These are phyloP conservation scores for Fusarium incarnatum DNA, from an alignment of 2,329 filamentous ascomycete species.

Conservation along the genomic window DNA sequence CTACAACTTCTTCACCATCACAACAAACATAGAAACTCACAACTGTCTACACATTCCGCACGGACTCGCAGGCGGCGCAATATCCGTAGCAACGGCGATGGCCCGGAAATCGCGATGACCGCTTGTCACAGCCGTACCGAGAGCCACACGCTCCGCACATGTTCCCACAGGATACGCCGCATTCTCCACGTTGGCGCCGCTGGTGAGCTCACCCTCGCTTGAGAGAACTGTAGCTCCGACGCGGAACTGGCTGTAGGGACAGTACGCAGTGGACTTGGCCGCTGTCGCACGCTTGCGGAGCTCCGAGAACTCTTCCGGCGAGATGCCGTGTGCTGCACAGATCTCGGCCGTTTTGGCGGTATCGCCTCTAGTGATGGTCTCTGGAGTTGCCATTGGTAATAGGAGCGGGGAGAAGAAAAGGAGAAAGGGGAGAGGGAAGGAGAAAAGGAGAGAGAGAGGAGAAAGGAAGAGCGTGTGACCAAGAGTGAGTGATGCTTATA, in stretches of 20 bases:
- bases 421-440: background rate
- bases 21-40: constrained; percentile 60
- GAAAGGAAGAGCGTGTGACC: background rate
- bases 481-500: constrained; percentile 21
- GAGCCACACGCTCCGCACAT: constrained; percentile 91
- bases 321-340: constrained; percentile 61
- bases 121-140: constrained; percentile 79
- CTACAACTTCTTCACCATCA: background rate
- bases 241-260: constrained; percentile 92
- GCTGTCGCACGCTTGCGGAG: constrained; percentile 72
- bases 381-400: constrained; percentile 34
- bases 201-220: constrained; percentile 55
- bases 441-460: background rate
- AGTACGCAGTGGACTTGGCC: constrained; percentile 85
- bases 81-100: constrained; percentile 87
- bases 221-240: constrained; percentile 85
- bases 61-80: constrained; percentile 75
- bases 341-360: constrained; percentile 43
- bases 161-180: constrained; percentile 93
- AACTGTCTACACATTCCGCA: constrained; percentile 98
- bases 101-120: constrained; percentile 74
- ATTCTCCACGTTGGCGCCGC: constrained; percentile 92
- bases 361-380: constrained; percentile 47
- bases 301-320: constrained; percentile 70
- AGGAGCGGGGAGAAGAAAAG: background rate